phyloP scores from a whole-genome alignment of 208 protist species.

The Acanthamoeba quina region DNA sequence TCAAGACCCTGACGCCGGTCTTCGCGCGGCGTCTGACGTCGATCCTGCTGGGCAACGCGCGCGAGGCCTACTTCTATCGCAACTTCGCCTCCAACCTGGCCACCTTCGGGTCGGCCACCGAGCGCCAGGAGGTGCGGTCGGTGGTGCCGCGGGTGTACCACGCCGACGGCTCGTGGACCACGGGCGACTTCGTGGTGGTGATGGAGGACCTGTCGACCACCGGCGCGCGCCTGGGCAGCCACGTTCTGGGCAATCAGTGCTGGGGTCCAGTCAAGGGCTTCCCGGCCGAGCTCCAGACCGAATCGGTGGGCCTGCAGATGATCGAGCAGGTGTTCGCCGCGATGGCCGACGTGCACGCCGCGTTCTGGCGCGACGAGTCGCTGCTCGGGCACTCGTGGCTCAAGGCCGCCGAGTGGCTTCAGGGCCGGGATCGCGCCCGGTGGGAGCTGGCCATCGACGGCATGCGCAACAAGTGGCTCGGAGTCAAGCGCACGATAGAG shows the following conservation, averaged over 20 bases:
- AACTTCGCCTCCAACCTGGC: conserved; percentile 14
- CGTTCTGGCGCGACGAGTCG: conserved; percentile 48
- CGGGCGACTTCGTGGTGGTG: conserved; percentile 62
- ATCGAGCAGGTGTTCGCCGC: conserved; percentile 40
- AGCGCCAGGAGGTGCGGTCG: conserved; percentile 2
- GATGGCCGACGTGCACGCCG: conserved; percentile 63
- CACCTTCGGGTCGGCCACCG: conserved; percentile 3
- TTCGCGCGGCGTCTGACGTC: not conserved
- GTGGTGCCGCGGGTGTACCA: conserved; percentile 54
- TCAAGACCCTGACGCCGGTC: conserved; percentile 59
- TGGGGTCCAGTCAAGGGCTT: conserved; percentile 56
- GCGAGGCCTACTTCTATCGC: conserved; percentile 67
- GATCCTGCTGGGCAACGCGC: conserved; percentile 48
- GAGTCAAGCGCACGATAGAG: not conserved
- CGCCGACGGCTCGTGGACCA: conserved; percentile 49
- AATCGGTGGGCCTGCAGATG: conserved; percentile 44
- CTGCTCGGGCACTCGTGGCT: conserved; percentile 49
- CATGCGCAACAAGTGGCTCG: conserved; percentile 29
- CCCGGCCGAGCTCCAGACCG: conserved; percentile 43
- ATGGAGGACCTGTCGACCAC: conserved; percentile 43
- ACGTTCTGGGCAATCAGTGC: conserved; percentile 56
- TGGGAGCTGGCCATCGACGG: conserved; percentile 55
- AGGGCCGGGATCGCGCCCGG: conserved; percentile 7
- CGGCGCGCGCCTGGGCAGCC: conserved; percentile 34
- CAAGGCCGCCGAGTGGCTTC: conserved; percentile 31